Evolutionary conservation across 164 flowering plant genomes (phyloP), one percentile per base, ranked within the genome.

Genomic region (Magnolia sinica): DNA sequence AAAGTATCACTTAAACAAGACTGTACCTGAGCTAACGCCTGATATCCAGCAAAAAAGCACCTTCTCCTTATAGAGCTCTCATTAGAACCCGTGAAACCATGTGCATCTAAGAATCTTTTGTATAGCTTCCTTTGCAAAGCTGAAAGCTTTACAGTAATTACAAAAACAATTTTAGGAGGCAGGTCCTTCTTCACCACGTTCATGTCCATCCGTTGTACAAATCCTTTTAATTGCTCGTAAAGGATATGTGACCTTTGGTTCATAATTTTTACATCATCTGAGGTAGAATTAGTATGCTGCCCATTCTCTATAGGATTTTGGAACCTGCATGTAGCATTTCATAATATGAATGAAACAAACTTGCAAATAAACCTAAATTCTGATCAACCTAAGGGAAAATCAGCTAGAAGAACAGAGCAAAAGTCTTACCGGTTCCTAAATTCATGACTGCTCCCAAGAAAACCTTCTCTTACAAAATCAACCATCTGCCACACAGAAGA

Each of bases 241-340:
- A 96, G 94, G 78, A 96, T 96, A 83, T 96, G 98, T 72, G 98
- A 96, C 80, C 99, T 85, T 78, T 94, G 97, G 82, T 89, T 96
- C 99, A 96, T 96, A 69, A 94, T 90, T 79, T 93, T 94, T 29
- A 96, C 98, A 87, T 96, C 99, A 61, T 82, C 84, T 64, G 87
- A 81, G 8, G 98, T 94, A 31, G 97, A 91, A 86, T 96, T 96
- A 31, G 97, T 86, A 82, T 92, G 98, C 76, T 96, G 99, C 31
- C 99, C 99, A 85, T 94, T 89, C 83, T 91, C 96, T 51, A 96
- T 96, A 29, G 99, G 99, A 84, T 96, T 96, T 74, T 96, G 98
- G 76, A 92, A 96, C 78, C 99, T 96, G 93, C 84, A 84, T 16
- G 73, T 10, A 68, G 29, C 8, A 58, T n/a, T 58, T 10, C 55